Evolutionary conservation across 306 rosid genomes (phyloP), one percentile per base, ranked within the genome.

Genomic region (Crotalaria pallida): DNA sequence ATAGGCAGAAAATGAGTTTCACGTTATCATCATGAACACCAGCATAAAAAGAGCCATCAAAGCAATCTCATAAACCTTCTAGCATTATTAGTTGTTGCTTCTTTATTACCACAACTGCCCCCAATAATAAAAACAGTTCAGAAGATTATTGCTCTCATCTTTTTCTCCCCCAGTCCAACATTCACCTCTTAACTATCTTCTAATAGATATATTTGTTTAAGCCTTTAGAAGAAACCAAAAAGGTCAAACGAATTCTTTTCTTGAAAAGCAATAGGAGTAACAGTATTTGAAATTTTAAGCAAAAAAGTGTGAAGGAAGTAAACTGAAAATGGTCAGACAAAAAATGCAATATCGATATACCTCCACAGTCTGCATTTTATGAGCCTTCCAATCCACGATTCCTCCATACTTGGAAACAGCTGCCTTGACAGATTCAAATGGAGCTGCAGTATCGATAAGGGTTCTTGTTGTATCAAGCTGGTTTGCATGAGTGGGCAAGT

Each of bases 341-440:
- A 43, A 58, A 8, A 77, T 24, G 47, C 55, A 81, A 27, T 43
- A 58, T 10, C 74, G 59, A 59, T 47, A 67, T 86, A 89, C 99
- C 97, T 91, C 96, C 53, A 89, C 96, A 38, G 96, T 89, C 73
- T 86, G 96, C 67, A 87, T 78, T 81, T 84, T 88, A 67, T 95
- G 99, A 60, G 97, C 97, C 83, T 95, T 95, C 99, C 99, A 95
- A 79, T 95, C 97, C 67, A 91, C 96, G 86, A 91, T 95, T 64
- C 97, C 97, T 77, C 99, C 99, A 81, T 86, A 91, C 78, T 89
- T 95, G 51, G 99, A 89, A 75, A 95, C 99, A 59, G 96, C 99
- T 82, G 86, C 96, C 83, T 95, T 91, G 72, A 95, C 99, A 59
- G 99, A 95, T 75, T 95, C 97, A 79, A 95, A 86, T 24, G 99